phyloP scores from a whole-genome alignment of 73 alveolate genomes.

The Paramecium sonneborni region DNA sequence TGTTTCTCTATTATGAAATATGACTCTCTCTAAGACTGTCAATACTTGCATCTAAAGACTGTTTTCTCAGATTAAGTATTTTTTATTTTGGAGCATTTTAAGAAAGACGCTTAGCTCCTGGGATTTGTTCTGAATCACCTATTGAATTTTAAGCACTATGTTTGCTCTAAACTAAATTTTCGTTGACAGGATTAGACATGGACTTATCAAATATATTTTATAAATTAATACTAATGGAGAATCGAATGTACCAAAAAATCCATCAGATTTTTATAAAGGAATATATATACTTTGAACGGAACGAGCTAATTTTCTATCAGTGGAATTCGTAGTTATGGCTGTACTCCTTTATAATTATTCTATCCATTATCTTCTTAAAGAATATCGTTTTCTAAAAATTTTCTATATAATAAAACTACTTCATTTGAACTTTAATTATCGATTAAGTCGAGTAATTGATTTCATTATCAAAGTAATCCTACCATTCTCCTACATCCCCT shows the following conservation, averaged over 20 bases:
- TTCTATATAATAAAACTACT: neutral
- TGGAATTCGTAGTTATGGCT: neutral
- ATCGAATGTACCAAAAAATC: neutral
- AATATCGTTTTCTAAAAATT: slow-evolving; percentile 13
- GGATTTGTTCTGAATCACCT: neutral
- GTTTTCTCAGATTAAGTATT: neutral
- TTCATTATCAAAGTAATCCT: neutral
- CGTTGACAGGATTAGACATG: slow-evolving; percentile 2
- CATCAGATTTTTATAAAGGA: neutral
- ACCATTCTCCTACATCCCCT: slow-evolving; percentile 19
- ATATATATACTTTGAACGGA: neutral
- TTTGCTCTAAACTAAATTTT: neutral
- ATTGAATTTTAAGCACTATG: neutral
- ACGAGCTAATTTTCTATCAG: neutral
- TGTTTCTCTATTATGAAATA: neutral
- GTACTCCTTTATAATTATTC: neutral
- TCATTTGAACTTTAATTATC: neutral
- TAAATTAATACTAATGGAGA: slow-evolving; percentile 24
- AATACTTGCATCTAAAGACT: neutral
- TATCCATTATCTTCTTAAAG: neutral
- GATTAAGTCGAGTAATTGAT: neutral
- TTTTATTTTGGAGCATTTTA: neutral
- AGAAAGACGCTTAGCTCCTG: neutral
- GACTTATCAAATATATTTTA: neutral
- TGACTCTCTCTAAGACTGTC: slow-evolving; percentile 20